Base-by-base conservation (phyloP, 108 stramenopile genomes). In the Nitzschia sp. region DNA sequence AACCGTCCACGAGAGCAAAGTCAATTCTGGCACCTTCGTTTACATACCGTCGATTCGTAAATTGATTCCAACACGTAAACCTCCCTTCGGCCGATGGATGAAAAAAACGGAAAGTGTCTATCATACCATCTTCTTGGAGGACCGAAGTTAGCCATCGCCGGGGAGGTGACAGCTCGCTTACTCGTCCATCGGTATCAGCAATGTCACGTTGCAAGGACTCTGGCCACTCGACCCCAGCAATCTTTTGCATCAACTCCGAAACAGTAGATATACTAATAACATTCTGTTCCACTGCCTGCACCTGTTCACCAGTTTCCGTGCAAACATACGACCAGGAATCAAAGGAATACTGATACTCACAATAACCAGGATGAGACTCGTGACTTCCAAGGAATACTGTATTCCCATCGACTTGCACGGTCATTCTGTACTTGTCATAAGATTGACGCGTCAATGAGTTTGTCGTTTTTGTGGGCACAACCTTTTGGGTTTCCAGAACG, bases 31-130 rank as follows among this genome's bases (percentile, higher is more conserved):
- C 51, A 39, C 96, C 96, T 67, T 85, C 84, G 69, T 97, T 97
- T 26, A 72, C 71, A 59, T 92, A 95, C 63, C 96, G 57, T 57
- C 68, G 72, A 43, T 97, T 93, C 34, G 77, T 90, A 57, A 78
- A 83, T 71, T 97, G 96, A 72, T 95, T 56, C 92, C 92, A 97
- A 67, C 91, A 93, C 12, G 96, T 95, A 71, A 86, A 97, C 56
- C 95, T 76, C 0, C 74, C 88, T 62, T 84, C 71, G 55, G 93
- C 93, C 52, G 65, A 58, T 15, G 96, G 91, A 84, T 90, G 91
- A n/a, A 85, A 81, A 61, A 83, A 65, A 7, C 93, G 78, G 68
- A 95, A 93, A 0, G 84, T 69, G 69, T 96, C 95, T 9, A 92
- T 86, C 95, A 96, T 96, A 10, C 57, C 72, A 73, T 95, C 92